Conservation (phyloP, 805 yeast genomes). For the Debaryomyces tyrocola region DNA sequence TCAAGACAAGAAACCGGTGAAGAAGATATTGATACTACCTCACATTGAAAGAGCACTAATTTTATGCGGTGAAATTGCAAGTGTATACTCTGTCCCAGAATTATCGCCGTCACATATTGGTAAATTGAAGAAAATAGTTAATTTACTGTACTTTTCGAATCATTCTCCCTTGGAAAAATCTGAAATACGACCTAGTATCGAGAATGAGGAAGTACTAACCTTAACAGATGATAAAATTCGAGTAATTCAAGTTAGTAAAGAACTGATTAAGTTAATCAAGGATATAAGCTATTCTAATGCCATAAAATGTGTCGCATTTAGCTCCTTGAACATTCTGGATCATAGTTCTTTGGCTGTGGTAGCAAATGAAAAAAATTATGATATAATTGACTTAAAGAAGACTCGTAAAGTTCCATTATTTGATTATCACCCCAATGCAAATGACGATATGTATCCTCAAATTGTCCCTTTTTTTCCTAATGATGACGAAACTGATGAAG, state of each 20-base stretch:
- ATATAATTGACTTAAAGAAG: conserved; percentile 35
- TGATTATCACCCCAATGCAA: conserved; percentile 19
- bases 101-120: conserved; percentile 37
- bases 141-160: conserved; percentile 24
- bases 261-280: conserved; percentile 28
- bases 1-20: conserved; percentile 13
- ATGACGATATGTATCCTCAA: conserved; percentile 17
- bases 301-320: conserved; percentile 24
- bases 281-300: conserved; percentile 34
- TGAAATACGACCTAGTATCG: not conserved
- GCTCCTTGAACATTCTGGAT: conserved; percentile 24
- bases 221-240: conserved; percentile 30
- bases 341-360: conserved; percentile 31
- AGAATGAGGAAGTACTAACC: conserved; percentile 30
- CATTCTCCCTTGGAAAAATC: conserved; percentile 1
- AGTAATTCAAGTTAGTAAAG: conserved; percentile 26
- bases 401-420: conserved; percentile 34
- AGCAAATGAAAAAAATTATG: conserved; percentile 34
- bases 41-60: conserved; percentile 26
- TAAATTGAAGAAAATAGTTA: conserved; percentile 34
- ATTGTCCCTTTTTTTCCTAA: conserved; percentile 20
- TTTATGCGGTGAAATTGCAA: conserved; percentile 24
- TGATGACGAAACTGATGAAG: conserved; percentile 23
- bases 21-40: conserved; percentile 25
- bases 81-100: conserved; percentile 36